Conservation (phyloP, 2,329 filamentous ascomycete species). For the Cladosporium sp. region DNA sequence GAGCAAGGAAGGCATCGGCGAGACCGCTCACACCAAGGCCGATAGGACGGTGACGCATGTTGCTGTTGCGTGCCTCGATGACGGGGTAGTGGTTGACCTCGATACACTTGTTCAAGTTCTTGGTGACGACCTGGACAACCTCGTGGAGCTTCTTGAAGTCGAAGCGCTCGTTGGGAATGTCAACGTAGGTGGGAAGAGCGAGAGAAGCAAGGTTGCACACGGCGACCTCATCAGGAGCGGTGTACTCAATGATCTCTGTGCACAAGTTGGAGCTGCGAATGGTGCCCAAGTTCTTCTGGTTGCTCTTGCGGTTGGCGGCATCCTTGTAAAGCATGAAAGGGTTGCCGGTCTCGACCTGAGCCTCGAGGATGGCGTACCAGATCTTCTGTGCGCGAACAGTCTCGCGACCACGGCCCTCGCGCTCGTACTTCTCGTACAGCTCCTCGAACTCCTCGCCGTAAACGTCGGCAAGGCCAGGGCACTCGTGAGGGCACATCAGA, state of each 20-base stretch:
- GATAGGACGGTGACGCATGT: conserved; percentile 94
- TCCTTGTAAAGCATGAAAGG: conserved; percentile 99
- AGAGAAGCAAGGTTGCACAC: conserved; percentile 97
- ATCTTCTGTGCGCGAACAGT: conserved; percentile 98
- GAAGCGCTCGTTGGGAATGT: conserved; percentile 80
- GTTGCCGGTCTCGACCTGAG: conserved; percentile 98
- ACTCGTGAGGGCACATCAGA: conserved; percentile 96
- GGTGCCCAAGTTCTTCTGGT: conserved; percentile 99
- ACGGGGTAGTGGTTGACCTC: conserved; percentile 99
- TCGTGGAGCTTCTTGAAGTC: conserved; percentile 98
- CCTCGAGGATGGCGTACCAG: conserved; percentile 97
- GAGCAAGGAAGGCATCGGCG: conserved; percentile 94
- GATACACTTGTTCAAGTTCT: conserved; percentile 97
- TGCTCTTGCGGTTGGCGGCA: conserved; percentile 97
- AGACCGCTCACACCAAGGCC: conserved; percentile 97
- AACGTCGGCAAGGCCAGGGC: conserved; percentile 89
- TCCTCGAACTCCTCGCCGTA: conserved; percentile 97
- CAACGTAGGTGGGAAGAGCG: conserved; percentile 86
- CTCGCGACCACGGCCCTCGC: conserved; percentile 81
- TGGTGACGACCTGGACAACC: conserved; percentile 86
- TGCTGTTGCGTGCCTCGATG: conserved; percentile 87
- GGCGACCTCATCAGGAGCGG: conserved; percentile 93
- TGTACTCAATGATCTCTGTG: conserved; percentile 99
- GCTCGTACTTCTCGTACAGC: conserved; percentile 88
- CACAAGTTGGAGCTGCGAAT: conserved; percentile 98